Evolutionary conservation across 148 eudicot genomes (phyloP).

Genomic region (Rheum nobile): DNA sequence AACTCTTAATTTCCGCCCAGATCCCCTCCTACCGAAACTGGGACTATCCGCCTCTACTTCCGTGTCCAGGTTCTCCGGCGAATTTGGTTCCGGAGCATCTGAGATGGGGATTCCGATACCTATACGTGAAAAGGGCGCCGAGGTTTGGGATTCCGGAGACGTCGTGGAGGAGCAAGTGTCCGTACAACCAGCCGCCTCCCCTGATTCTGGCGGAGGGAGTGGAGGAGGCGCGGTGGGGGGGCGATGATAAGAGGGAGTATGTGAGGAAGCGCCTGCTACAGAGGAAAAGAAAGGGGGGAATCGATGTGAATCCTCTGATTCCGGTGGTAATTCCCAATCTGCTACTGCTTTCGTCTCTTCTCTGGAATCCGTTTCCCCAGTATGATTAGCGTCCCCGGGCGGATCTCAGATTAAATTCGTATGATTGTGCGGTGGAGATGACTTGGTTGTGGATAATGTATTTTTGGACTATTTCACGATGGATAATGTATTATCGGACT

Average conservation of each 20-base stretch:
- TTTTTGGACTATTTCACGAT: not conserved
- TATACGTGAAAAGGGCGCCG: constrained; percentile 45
- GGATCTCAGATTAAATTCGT: not conserved
- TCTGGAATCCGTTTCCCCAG: constrained; percentile 47
- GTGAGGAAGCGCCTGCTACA: constrained; percentile 38
- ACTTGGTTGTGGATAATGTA: not conserved
- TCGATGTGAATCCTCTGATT: constrained; percentile 44
- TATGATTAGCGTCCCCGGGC: constrained; percentile 12
- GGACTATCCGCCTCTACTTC: constrained; percentile 72
- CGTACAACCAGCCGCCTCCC: constrained; percentile 63
- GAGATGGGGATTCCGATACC: constrained; percentile 41
- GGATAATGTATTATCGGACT: too few species aligned
- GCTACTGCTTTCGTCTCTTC: constrained; percentile 25
- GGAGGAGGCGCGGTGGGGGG: constrained; percentile 65
- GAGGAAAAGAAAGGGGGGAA: constrained; percentile 7
- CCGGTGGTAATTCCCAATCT: constrained; percentile 63
- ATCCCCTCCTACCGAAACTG: constrained; percentile 74
- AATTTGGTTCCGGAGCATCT: constrained; percentile 2
- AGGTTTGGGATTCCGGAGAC: constrained; percentile 45
- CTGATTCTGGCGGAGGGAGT: constrained; percentile 64
- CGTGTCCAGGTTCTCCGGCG: constrained; percentile 8
- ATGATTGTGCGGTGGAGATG: not conserved
- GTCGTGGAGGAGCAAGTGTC: constrained; percentile 89
- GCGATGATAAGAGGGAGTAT: constrained; percentile 38
- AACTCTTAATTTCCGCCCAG: constrained; percentile 56